Evolutionary conservation across 2,329 filamentous ascomycete genomes (phyloP).

Genomic region (Cercospora berteroae): DNA sequence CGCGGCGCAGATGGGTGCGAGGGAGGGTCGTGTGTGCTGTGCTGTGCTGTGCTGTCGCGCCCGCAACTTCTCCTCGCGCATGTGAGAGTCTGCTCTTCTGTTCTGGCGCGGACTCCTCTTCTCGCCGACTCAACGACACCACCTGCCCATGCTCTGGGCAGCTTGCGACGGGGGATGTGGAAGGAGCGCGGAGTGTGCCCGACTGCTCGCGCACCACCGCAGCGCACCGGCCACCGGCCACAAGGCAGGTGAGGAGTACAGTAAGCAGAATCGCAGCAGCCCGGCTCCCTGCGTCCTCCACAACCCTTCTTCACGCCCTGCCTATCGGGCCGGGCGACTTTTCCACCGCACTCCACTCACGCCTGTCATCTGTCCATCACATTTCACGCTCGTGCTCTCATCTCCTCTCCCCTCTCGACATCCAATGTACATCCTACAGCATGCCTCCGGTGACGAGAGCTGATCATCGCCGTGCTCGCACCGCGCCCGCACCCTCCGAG

Average conservation of each 20-base stretch:
- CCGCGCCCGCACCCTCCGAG: too few relatives aligned
- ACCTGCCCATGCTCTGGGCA: neutral
- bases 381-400: neutral
- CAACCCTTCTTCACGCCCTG: neutral
- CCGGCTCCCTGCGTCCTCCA: neutral
- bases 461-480: too few relatives aligned
- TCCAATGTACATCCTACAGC: neutral
- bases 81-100: neutral
- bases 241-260: neutral
- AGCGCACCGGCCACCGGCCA: neutral
- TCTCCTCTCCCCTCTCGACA: neutral
- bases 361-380: neutral
- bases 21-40: neutral
- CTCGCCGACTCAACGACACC: neutral
- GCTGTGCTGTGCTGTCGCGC: neutral
- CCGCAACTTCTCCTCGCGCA: neutral
- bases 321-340: neutral
- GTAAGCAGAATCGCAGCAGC: neutral
- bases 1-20: neutral
- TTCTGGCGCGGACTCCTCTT: neutral
- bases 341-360: neutral
- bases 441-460: too few relatives aligned
- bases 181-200: neutral
- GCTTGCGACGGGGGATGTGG: neutral
- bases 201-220: neutral